A percentile compares a stretch with the other conserved stretches of the same genome.
Evolutionary conservation across 1,284 basidiomycete genomes (phyloP).

Genomic region (Tilletia caries): DNA sequence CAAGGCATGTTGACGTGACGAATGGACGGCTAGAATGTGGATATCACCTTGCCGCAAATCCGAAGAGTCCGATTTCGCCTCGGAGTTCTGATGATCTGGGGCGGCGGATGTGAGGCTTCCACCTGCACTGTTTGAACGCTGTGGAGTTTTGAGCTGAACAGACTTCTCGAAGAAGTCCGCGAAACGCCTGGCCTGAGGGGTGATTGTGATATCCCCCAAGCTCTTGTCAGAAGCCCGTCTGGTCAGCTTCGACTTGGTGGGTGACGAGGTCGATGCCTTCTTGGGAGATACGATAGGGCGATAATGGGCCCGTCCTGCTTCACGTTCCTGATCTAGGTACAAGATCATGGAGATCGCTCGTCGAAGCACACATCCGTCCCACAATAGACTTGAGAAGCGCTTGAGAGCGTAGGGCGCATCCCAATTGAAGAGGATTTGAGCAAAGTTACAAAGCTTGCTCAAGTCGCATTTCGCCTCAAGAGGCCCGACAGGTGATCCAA

Average conservation of each 20-base stretch:
- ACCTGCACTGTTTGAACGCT: neutral
- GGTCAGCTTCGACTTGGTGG: neutral
- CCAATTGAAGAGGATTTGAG: neutral
- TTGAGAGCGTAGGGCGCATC: neutral
- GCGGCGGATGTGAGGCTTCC: neutral
- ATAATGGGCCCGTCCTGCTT: neutral
- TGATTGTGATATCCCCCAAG: constrained; percentile 8
- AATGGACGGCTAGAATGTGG: neutral
- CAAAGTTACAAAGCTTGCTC: neutral
- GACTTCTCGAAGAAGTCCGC: constrained; percentile 11
- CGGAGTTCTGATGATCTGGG: neutral
- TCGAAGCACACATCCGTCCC: constrained; percentile 1
- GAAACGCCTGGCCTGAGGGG: constrained; percentile 1
- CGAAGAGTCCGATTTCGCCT: neutral
- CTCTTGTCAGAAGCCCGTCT: too few relatives aligned
- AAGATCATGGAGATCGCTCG: neutral
- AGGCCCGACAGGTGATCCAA: too few relatives aligned
- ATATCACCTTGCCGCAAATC: neutral
- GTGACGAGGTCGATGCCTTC: neutral
- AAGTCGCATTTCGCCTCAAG: neutral
- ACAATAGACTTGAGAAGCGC: neutral
- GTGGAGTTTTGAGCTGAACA: neutral
- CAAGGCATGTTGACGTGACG: neutral
- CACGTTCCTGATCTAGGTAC: neutral
- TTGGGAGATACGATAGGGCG: neutral